phyloP scores from a whole-genome alignment of 345 rosid genomes.

The Lumnitzera littorea region DNA sequence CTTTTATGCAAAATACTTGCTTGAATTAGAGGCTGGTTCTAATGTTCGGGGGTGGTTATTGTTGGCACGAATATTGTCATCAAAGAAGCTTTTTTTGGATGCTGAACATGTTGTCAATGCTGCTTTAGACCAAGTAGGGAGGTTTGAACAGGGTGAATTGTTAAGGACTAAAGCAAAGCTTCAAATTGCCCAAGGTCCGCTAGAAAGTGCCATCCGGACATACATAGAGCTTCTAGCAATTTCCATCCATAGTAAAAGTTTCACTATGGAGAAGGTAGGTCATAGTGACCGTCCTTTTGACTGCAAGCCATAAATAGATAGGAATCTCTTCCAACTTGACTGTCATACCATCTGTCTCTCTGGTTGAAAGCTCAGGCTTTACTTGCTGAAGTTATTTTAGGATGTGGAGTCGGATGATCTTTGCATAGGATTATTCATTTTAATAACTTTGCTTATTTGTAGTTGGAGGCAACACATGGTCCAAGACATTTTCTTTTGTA shows the following conservation, averaged over 20 bases:
- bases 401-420: no score
- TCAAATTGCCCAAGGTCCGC: conserved; percentile 56
- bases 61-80: conserved; percentile 69
- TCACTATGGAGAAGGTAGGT: conserved; percentile 46
- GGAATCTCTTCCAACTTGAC: no score
- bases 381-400: no score
- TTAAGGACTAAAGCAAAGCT: conserved; percentile 71
- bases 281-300: background rate
- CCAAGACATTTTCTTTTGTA: no score
- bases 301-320: conserved; percentile 4
- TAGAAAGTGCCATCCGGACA: conserved; percentile 45
- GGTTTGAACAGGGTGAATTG: conserved; percentile 80
- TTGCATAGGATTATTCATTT: no score
- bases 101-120: conserved; percentile 53
- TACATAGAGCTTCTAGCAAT: conserved; percentile 69
- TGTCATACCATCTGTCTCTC: no score
- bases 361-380: no score
- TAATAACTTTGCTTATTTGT: no score
- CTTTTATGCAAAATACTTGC: conserved; percentile 31
- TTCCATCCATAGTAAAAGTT: conserved; percentile 55
- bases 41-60: conserved; percentile 59
- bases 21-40: conserved; percentile 54
- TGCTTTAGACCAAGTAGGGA: conserved; percentile 64
- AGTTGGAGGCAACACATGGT: no score
- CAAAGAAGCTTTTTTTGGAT: conserved; percentile 48